Evolutionary conservation across 441 rosid genomes (phyloP), one percentile per base, ranked within the genome.

Genomic region (Pelargonium australe): DNA sequence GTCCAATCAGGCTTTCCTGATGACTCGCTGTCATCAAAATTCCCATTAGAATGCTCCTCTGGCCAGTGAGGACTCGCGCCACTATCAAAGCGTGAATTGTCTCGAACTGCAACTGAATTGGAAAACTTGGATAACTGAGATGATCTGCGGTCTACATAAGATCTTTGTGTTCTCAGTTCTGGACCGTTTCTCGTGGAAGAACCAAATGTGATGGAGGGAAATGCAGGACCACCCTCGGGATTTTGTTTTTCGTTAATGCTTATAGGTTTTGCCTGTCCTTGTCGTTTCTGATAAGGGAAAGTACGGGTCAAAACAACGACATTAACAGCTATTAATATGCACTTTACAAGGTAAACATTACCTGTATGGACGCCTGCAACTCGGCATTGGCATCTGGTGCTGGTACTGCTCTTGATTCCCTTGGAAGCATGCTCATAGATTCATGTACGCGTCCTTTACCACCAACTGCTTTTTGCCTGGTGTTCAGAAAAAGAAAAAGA

Each of bases 361-460:
- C 97, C 97, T 91, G 95, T 82, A 94, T 83, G n/a, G 99, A 94
- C 53, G 81, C 47, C 49, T 70, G 90, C 70, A 89, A 76, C 73
- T 94, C 97, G 60, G 99, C 96, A 74, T 94, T 94, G 16, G 97
- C 97, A 67, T 91, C 95, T 63, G 99, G 97, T 20, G 96, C 99
- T 37, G 97, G 97, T 68, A 91, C 76, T 17, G 99, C 99, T 76
- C 95, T 87, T 65, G 96, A 94, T 70, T 89, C 99, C 70, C 86
- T 91, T n/a, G 74, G 65, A 76, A 89, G 93, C 79, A 81, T 88
- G 75, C 88, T 84, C 72, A 88, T 96, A 66, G 80, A 78, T 63
- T 86, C 89, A 64, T 71, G 79, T 74, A 85, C 80, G 72, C 82
- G 96, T 65, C 86, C 91, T 85, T 77, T 89, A 83, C 76, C 83